Evolutionary conservation across 75 land plant genomes (phyloP).

Genomic region (Selaginella tamariscina): DNA sequence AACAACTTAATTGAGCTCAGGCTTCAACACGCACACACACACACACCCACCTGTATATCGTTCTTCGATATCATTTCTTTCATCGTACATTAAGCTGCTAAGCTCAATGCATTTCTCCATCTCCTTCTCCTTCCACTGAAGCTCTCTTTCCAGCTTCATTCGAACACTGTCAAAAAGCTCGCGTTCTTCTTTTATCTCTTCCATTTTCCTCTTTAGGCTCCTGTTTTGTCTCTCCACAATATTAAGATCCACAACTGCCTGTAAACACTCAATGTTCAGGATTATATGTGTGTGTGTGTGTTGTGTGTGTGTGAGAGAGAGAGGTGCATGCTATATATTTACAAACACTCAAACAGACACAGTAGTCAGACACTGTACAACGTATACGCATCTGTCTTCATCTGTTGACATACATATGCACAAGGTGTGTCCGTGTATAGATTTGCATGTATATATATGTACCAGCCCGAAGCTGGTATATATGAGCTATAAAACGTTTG

Average conservation of each 20-base stretch:
- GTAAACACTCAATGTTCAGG: too few species aligned
- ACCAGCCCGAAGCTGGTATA: too few species aligned
- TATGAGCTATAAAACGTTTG: too few species aligned
- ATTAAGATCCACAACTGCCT: neutral
- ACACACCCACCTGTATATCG: slow-evolving; percentile 6
- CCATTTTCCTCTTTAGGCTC: neutral
- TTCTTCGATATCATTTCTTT: slow-evolving; percentile 11
- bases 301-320: neutral
- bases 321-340: neutral
- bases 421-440: too few species aligned
- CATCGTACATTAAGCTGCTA: slow-evolving; percentile 4
- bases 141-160: neutral
- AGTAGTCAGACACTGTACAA: too few species aligned
- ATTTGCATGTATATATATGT: too few species aligned
- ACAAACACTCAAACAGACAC: neutral
- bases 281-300: too few species aligned
- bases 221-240: slow-evolving; percentile 1
- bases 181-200: neutral
- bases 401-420: too few species aligned
- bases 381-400: too few species aligned
- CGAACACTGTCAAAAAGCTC: slow-evolving; percentile 1
- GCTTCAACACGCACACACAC: neutral
- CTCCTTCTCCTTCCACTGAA: slow-evolving; percentile 8
- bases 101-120: slow-evolving; percentile 9
- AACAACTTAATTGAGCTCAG: neutral